Percentiles rank a stretch among this genome's conserved stretches.
These are phyloP conservation scores for Emmonsia crescens DNA, from an alignment of 2,329 filamentous ascomycete species.

Conservation along the genomic window DNA sequence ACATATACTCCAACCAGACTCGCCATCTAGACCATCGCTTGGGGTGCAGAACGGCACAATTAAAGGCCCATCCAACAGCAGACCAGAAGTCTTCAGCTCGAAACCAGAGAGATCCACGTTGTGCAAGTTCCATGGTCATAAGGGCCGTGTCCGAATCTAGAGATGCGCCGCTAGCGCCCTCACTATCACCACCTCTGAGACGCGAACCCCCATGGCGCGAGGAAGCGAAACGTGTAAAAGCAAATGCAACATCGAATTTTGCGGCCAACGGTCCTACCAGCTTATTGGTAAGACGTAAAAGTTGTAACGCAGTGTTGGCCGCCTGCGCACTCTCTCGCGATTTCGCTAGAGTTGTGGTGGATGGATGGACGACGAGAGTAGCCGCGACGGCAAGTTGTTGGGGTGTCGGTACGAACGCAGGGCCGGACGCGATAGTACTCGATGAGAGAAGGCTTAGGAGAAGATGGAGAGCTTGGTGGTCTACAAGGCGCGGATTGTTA, in stretches of 20 bases:
- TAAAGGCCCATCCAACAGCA: slow-evolving; percentile 83
- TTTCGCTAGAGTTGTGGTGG: slow-evolving; percentile 61
- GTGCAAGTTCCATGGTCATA: slow-evolving; percentile 51
- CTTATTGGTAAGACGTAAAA: slow-evolving; percentile 56
- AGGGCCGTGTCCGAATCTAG: slow-evolving; percentile 41
- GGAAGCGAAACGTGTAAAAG: slow-evolving; percentile 42
- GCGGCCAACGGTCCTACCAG: slow-evolving; percentile 60
- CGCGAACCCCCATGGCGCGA: slow-evolving; percentile 24
- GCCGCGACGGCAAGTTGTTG: slow-evolving; percentile 66
- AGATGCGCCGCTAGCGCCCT: slow-evolving; percentile 25
- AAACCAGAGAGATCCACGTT: slow-evolving; percentile 57
- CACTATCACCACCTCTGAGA: slow-evolving; percentile 16
- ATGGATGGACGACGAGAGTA: slow-evolving; percentile 73
- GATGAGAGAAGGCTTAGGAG: slow-evolving; percentile 39
- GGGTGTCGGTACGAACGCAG: slow-evolving; percentile 56
- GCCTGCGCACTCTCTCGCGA: slow-evolving; percentile 51
- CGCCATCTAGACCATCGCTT: slow-evolving; percentile 74
- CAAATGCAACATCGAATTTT: slow-evolving; percentile 61
- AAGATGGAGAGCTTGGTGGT: slow-evolving; percentile 50
- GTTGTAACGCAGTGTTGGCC: slow-evolving; percentile 55
- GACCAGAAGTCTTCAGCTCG: slow-evolving; percentile 83
- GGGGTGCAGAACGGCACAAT: slow-evolving; percentile 65
- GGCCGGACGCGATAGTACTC: slow-evolving; percentile 28
- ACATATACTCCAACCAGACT: slow-evolving; percentile 65
- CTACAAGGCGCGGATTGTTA: slow-evolving; percentile 23